Base-by-base conservation (phyloP, 257 asterid genomes). In the Mentha longifolia region DNA sequence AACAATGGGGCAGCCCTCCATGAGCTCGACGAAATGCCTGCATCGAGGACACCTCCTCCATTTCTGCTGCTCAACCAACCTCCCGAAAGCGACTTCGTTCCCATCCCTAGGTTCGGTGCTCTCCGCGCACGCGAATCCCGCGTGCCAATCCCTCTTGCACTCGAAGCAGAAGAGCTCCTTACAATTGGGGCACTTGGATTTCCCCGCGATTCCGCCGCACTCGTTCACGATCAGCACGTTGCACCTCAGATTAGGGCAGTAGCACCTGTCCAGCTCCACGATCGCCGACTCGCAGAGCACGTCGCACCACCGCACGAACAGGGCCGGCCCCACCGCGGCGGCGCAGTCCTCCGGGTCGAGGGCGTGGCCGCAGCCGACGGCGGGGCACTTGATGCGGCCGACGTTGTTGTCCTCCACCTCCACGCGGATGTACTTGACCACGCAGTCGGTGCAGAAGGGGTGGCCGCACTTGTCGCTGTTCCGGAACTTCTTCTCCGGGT, bases 241-340 rank as follows among this genome's bases (percentile, higher is more conserved):
- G 60, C 97, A 91, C 14, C 71, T 58, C 30, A 70, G 16, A 31
- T 85, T 61, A 12, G 95, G 97, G 41, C 96, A 91, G 65, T 86
- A 87, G 61, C 89, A 74, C 45, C 31, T 62, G 0, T 77, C 79
- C 43, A 54, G 11, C 8, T 51, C 85, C 79, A 74, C 41, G 45
- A 89, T 61, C 73, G 82, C 79, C 8, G 71, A 52, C 42, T 87
- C 88, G 41, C 93, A 87, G 4, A 86, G 85, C 35, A 65, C 86
- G 52, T 89, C 95, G 75, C 93, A 85, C 96, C 97, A 87, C 73
- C 82, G 82, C 10, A 71, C 80, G 46, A 89, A 91, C 60, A 83
- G 77, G 43, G 59, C 17, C 1, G 54, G 78, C 0, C 81, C 82
- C 1, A 89, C 67, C 13, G 83, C 51, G 0, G 75, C 7, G 10